Evolutionary conservation across 108 stramenopile genomes (phyloP).

Genomic region (Cyclostephanos invisitatus): DNA sequence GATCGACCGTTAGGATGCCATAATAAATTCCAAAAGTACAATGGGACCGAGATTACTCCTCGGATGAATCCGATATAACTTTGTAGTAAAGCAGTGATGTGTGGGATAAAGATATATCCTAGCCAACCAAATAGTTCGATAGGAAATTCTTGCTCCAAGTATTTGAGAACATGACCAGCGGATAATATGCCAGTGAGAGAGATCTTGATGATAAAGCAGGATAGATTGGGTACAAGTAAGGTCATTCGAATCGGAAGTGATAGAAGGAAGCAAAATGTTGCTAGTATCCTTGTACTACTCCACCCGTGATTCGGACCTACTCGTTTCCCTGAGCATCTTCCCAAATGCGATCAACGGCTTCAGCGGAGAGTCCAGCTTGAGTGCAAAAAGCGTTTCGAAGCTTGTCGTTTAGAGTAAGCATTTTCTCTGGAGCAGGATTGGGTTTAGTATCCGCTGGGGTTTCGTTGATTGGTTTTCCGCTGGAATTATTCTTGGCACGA

Average conservation of each 20-base stretch:
- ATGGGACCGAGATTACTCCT: neutral
- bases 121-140: neutral
- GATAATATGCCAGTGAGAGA: too few species aligned
- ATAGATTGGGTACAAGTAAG: neutral
- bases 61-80: neutral
- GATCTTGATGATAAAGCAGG: neutral
- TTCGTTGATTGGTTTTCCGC: neutral
- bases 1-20: conserved; percentile 1
- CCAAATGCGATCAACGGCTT: neutral
- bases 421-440: neutral
- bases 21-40: neutral
- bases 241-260: neutral
- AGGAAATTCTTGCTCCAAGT: neutral
- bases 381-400: neutral
- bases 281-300: neutral
- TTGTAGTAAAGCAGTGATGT: neutral
- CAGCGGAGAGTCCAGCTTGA: neutral
- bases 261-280: neutral
- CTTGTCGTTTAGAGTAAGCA: neutral
- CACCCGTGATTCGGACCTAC: conserved; percentile 7
- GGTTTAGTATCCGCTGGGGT: neutral
- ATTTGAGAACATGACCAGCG: too few species aligned
- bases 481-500: neutral
- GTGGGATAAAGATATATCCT: neutral
- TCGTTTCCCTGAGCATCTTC: neutral